Evolutionary conservation across 192 early-diverging fungal species (phyloP), one percentile per base, ranked within the genome.

Genomic region (Geranomyces michiganensis): DNA sequence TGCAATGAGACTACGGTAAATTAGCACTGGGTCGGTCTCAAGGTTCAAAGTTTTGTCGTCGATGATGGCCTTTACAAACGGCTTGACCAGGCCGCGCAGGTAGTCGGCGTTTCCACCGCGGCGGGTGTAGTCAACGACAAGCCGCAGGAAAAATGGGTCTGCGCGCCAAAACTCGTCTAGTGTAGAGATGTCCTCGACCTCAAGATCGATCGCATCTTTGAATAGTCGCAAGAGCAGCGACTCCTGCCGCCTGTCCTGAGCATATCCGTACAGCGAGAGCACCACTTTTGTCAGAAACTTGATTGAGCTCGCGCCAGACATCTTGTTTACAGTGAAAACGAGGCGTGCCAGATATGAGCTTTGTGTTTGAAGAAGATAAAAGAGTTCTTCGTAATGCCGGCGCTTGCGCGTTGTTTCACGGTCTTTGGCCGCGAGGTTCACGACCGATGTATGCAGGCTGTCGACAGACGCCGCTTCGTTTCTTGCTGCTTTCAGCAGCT

Each of bases 351-450:
- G 84, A 70, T 99, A 99, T 24, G 84, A 67, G 3, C 95, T 95
- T 78, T 99, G 91, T 4, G 98, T 99, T 79, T 99, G 98, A 44
- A 99, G 84, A 59, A 99, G 65, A 73, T 99, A 98, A 62, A 99
- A 97, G 53, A 99, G 76, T 67, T 98, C 86, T 78, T 96, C 93
- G 80, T 99, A 99, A 10, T 89, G 76, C 56, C 91, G 90, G 17
- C 93, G 72, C 47, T 88, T 86, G 59, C 80, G 72, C n/a, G 91
- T 77, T 44, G 89, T 92, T 69, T 92, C 92, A 74, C 95, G 94
- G 76, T 99, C 96, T 56, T 91, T 80, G 32, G 87, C 89, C 47
- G 88, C 90, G 44, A 94, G 82, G 55, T 91, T 90, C 53, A 87
- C 89, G 5, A 32, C 29, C 13, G 84, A 85, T 5, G 84, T 83